Evolutionary conservation across 768 basidiomycete genomes (phyloP).

Genomic region (Kwoniella bestiolae): DNA sequence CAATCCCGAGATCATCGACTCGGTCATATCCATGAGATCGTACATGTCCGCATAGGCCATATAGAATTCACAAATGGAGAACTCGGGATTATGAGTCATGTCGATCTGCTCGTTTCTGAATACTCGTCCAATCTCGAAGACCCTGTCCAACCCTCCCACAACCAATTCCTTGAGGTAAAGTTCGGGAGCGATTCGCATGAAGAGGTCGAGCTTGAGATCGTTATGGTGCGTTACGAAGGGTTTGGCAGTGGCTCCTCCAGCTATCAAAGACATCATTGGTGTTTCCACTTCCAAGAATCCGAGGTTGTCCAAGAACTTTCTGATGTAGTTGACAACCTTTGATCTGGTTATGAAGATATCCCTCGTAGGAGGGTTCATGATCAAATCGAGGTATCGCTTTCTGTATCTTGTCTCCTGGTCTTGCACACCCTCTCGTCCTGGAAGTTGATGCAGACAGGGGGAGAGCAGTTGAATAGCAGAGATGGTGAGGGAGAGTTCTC

Average conservation of each 20-base stretch:
- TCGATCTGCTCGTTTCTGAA: constrained; percentile 99
- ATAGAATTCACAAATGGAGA: constrained; percentile 99
- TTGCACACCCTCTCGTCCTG: constrained; percentile 82
- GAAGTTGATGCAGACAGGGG: constrained; percentile 94
- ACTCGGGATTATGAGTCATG: constrained; percentile 98
- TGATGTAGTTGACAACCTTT: constrained; percentile 87
- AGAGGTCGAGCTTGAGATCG: constrained; percentile 93
- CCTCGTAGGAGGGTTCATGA: constrained; percentile 87
- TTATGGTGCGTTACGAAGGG: constrained; percentile 99
- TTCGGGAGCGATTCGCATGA: constrained; percentile 96
- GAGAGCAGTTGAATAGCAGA: constrained; percentile 82
- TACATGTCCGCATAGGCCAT: constrained; percentile 99
- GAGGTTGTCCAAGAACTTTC: constrained; percentile 82
- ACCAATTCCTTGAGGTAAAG: constrained; percentile 96
- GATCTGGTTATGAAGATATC: constrained; percentile 87
- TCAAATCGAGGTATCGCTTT: constrained; percentile 98
- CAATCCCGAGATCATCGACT: constrained; percentile 83
- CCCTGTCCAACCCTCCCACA: constrained; percentile 95
- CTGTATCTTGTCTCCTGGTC: constrained; percentile 97
- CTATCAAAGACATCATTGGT: constrained; percentile 94
- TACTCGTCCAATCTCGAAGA: constrained; percentile 97
- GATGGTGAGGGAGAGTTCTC: constrained; percentile 88
- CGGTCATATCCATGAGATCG: constrained; percentile 97
- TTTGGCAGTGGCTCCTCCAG: constrained; percentile 97
- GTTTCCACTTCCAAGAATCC: constrained; percentile 99